These are phyloP conservation scores for Nicotiana otophora DNA, from an alignment of 257 asterid genomes.

Conservation along the genomic window DNA sequence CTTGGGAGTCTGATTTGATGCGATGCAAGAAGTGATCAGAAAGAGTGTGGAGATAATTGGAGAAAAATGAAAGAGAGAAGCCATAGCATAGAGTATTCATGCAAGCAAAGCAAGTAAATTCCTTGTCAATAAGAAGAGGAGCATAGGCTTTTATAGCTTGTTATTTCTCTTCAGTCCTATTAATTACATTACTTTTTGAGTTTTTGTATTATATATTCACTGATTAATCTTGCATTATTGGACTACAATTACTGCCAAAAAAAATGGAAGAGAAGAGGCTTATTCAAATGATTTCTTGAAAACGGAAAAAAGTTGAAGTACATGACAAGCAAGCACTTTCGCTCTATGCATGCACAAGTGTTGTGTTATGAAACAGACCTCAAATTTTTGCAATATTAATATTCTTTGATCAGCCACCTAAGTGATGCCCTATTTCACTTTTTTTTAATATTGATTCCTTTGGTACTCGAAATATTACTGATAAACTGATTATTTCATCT, in stretches of 20 bases:
- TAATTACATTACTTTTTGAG: neutral
- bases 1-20: slow-evolving; percentile 1
- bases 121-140: neutral
- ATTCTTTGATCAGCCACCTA: neutral
- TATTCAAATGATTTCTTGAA: neutral
- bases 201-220: neutral
- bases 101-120: neutral
- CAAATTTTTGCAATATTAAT: neutral
- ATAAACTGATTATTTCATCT: neutral
- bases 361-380: neutral
- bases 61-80: slow-evolving; percentile 5
- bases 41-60: neutral
- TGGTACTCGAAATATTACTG: neutral
- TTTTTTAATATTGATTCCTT: neutral
- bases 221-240: neutral
- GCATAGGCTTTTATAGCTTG: neutral
- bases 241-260: neutral
- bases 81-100: slow-evolving; percentile 10
- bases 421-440: neutral
- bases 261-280: neutral
- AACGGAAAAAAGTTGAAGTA: neutral
- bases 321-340: slow-evolving; percentile 1
- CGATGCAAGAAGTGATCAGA: neutral
- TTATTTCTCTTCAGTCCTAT: neutral
- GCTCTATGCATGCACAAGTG: neutral